Evolutionary conservation across 164 flowering plant species (phyloP).

Genomic region (Umbellularia californica): DNA sequence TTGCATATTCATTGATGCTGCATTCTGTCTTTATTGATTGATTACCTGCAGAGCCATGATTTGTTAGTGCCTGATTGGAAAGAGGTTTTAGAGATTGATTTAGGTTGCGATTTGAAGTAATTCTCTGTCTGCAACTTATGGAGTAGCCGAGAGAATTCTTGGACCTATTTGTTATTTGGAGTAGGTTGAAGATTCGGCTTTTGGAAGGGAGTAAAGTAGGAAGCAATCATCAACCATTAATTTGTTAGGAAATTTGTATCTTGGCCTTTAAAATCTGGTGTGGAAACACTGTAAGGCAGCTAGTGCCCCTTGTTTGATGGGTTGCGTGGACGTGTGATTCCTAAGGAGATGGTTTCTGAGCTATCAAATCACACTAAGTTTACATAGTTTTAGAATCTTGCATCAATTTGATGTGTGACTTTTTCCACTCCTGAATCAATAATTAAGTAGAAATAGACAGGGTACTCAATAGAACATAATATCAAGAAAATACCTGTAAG

Average conservation of each 20-base stretch:
- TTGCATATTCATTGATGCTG: no score
- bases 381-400: background rate
- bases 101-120: no score
- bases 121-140: background rate
- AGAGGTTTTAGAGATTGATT: background rate
- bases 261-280: background rate
- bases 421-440: background rate
- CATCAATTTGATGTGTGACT: background rate
- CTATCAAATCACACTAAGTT: background rate
- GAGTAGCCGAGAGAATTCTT: background rate
- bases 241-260: background rate
- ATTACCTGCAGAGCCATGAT: background rate
- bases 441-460: background rate
- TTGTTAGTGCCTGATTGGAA: no score
- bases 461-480: background rate
- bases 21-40: background rate
- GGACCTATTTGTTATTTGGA: background rate
- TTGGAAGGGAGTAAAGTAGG: background rate
- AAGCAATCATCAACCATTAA: background rate
- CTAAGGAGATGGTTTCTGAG: background rate
- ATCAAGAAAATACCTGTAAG: background rate
- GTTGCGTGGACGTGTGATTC: background rate
- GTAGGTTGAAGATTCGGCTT: background rate
- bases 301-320: background rate
- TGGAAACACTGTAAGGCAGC: background rate